Base-by-base conservation (phyloP, 2,329 filamentous ascomycete species). In the Colletotrichum sojae region DNA sequence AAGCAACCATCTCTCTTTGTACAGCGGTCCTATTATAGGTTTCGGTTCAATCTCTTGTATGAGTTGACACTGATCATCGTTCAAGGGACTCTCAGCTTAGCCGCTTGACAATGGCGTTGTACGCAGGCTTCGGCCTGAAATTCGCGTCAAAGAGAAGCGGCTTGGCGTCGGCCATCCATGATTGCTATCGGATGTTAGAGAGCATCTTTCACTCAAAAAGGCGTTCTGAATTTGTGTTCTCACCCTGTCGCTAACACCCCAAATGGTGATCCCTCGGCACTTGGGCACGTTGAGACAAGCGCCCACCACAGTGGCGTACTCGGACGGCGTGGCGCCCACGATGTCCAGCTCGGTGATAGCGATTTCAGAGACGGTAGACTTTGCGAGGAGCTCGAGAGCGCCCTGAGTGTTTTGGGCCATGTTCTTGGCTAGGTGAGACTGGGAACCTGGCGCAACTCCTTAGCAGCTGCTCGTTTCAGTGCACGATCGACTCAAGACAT, bases 301-400 rank as follows among this genome's bases (percentile, higher is more conserved):
- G 58, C 86, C 83, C 71, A 84, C 83, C 25, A 88, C 83, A 40
- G 85, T 83, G 20, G 84, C 78, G 73, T 91, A 92, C 76, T 92
- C 90, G 15, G 79, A 78, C 2, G 84, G 72, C 20, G 85, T 81
- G 5, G 88, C 89, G n/a, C 81, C 81, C 57, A 85, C 84, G 74
- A 94, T 92, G 75, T 94, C 91, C 25, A 92, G 83, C 80, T 92
- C 90, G 1, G 90, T 92, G 56, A 92, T 84, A 8, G 90, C 89
- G 48, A 91, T 84, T 75, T 92, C 89, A 40, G 77, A 78, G 13
- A 82, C 77, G 10, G 82, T 84, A 3, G 84, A 80, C 10, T 75
- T 77, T 31, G 86, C 89, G 18, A 91, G 83, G 1, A 80, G 79
- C 73, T 84, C 79, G 67, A 92, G 81, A 18, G 88, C 87, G 4